Evolutionary conservation across 2,329 filamentous ascomycete species (phyloP).

Genomic region (Fusarium pseudoanthophilum): DNA sequence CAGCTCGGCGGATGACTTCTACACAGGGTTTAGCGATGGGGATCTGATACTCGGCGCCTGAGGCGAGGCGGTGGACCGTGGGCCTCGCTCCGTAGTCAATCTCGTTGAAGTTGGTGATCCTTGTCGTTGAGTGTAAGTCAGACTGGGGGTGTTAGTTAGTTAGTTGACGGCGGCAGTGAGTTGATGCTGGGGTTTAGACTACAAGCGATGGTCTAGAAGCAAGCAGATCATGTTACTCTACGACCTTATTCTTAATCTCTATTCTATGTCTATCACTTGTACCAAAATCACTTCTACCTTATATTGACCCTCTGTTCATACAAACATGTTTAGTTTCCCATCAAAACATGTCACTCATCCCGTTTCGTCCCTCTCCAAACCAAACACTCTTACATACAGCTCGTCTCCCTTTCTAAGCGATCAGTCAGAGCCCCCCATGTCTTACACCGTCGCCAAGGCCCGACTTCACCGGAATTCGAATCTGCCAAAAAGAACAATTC

Average conservation of each 20-base stretch:
- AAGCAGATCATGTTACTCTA: neutral
- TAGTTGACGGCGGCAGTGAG: conserved; percentile 18
- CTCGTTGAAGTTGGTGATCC: conserved; percentile 15
- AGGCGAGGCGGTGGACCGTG: conserved; percentile 19
- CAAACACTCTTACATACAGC: neutral
- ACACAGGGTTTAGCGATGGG: conserved; percentile 32
- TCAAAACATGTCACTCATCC: conserved; percentile 14
- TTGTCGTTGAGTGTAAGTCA: neutral
- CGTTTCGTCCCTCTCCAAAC: conserved; percentile 18
- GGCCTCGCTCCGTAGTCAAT: conserved; percentile 27
- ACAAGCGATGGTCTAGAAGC: conserved; percentile 32
- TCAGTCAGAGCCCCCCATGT: neutral
- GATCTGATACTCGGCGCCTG: conserved; percentile 28
- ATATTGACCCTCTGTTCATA: neutral
- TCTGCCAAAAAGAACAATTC: conserved; percentile 21
- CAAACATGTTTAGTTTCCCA: conserved; percentile 6
- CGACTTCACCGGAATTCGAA: conserved; percentile 46
- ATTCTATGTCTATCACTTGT: fast-evolving
- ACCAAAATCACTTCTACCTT: neutral
- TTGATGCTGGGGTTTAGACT: conserved; percentile 8
- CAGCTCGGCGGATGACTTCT: conserved; percentile 25
- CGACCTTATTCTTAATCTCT: neutral
- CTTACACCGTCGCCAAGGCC: conserved; percentile 35
- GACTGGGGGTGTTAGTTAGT: neutral
- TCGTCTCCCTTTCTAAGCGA: conserved; percentile 9